Conservation (phyloP, 805 yeast genomes). For the Wickerhamomyces silvicola region DNA sequence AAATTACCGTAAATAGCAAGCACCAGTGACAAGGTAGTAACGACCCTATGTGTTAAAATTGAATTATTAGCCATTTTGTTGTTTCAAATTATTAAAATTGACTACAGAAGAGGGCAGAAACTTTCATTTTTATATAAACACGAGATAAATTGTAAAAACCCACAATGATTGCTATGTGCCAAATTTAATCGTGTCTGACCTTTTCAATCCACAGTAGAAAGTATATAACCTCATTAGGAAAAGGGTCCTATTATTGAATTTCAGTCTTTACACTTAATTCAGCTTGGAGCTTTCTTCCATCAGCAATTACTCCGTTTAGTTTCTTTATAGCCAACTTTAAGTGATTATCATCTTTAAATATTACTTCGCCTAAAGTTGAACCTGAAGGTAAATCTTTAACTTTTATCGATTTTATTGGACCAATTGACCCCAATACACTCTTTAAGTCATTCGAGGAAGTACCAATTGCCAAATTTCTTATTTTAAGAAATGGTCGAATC, state of each 20-base stretch:
- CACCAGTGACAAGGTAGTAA: conserved; percentile 46
- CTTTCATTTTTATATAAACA: neutral
- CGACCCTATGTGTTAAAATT: conserved; percentile 29
- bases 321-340: conserved; percentile 25
- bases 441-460: conserved; percentile 25
- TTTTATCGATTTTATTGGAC: conserved; percentile 19
- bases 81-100: no score
- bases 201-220: no score
- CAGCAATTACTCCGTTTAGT: conserved; percentile 41
- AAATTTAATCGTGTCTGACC: no score
- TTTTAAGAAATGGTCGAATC: conserved; percentile 20
- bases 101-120: neutral
- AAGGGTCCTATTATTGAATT: neutral
- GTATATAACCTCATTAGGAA: neutral
- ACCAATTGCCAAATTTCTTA: conserved; percentile 26
- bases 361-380: conserved; percentile 32
- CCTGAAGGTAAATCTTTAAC: conserved; percentile 33
- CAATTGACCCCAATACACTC: conserved; percentile 18
- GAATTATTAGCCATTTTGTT: conserved; percentile 1
- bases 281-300: conserved; percentile 36
- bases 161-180: no score
- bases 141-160: neutral
- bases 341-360: conserved; percentile 23
- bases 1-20: conserved; percentile 52
- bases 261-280: conserved; percentile 2